A percentile compares a stretch with the other conserved stretches of the same genome.
These are phyloP conservation scores for Gaertneriomyces semiglobifer DNA, from an alignment of 192 early-diverging fungal genomes.

Conservation along the genomic window DNA sequence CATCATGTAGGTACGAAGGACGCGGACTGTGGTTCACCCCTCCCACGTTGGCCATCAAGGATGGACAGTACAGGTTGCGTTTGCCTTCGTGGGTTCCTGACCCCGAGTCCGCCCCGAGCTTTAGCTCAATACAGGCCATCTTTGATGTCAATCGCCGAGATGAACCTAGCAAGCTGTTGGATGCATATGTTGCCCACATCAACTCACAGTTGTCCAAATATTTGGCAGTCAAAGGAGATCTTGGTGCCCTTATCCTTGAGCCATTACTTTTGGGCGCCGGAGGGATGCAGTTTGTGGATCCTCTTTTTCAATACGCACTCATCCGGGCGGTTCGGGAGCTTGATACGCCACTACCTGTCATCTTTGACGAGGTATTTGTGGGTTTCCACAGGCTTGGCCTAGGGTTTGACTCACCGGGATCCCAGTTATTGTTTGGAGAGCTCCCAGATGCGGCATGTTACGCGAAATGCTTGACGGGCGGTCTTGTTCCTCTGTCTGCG, in stretches of 20 bases:
- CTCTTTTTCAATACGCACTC: slow-evolving; percentile 69
- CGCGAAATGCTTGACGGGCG: slow-evolving; percentile 76
- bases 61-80: slow-evolving; percentile 25
- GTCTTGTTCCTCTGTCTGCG: slow-evolving; percentile 64
- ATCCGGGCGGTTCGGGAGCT: slow-evolving; percentile 34
- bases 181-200: slow-evolving; percentile 25
- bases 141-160: slow-evolving; percentile 7
- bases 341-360: slow-evolving; percentile 50
- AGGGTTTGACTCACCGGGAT: slow-evolving; percentile 42
- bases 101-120: background rate
- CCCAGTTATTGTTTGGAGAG: slow-evolving; percentile 53
- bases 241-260: slow-evolving; percentile 67
- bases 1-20: slow-evolving; percentile 24
- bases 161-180: slow-evolving; percentile 12
- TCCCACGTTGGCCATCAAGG: slow-evolving; percentile 41
- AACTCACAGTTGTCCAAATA: background rate
- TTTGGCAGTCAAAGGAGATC: background rate
- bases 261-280: slow-evolving; percentile 79
- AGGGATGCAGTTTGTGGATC: slow-evolving; percentile 80
- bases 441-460: slow-evolving; percentile 72
- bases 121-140: slow-evolving; percentile 7
- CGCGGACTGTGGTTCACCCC: slow-evolving; percentile 69
- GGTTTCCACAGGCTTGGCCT: slow-evolving; percentile 67
- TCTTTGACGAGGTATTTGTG: slow-evolving; percentile 81
- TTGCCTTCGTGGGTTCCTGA: slow-evolving; percentile 12